These are phyloP conservation scores for Leccinum subtestaceum DNA, from an alignment of 768 basidiomycete genomes.

Conservation along the genomic window DNA sequence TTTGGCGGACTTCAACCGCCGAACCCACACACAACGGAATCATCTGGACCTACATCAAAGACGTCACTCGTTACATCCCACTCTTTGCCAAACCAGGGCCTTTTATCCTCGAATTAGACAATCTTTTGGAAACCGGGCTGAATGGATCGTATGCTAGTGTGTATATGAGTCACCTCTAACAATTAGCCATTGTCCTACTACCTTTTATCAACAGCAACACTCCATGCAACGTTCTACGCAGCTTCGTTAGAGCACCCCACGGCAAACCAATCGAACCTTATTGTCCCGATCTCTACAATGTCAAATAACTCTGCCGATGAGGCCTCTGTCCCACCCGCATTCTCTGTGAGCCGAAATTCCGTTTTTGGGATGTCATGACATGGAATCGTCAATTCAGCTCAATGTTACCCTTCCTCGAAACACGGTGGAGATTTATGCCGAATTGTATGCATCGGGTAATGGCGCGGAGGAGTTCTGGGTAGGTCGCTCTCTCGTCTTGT, in stretches of 20 bases:
- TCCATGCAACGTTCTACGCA: constrained; percentile 70
- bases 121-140: constrained; percentile 53
- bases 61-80: constrained; percentile 69
- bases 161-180: constrained; percentile 1
- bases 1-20: constrained; percentile 80
- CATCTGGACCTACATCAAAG: constrained; percentile 76
- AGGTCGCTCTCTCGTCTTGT: constrained; percentile 8
- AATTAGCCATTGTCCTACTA: not conserved
- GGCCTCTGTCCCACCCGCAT: constrained; percentile 72
- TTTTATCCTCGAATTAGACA: constrained; percentile 74
- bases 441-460: constrained; percentile 70
- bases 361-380: not conserved
- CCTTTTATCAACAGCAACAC: constrained; percentile 44
- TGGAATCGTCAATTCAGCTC: constrained; percentile 37
- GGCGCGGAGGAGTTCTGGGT: constrained; percentile 79
- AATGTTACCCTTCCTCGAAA: constrained; percentile 71
- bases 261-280: constrained; percentile 56
- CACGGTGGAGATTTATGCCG: constrained; percentile 62
- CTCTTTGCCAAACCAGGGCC: constrained; percentile 66
- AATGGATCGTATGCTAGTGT: constrained; percentile 72
- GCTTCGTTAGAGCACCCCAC: constrained; percentile 56
- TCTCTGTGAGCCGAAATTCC: constrained; percentile 47
- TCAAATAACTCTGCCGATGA: constrained; percentile 62
- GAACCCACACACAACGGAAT: constrained; percentile 71
- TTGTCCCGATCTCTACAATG: constrained; percentile 69